Percentiles rank a stretch among this genome's conserved stretches.
These are phyloP conservation scores for Ceratonia siliqua DNA, from an alignment of 306 rosid species.

Conservation along the genomic window DNA sequence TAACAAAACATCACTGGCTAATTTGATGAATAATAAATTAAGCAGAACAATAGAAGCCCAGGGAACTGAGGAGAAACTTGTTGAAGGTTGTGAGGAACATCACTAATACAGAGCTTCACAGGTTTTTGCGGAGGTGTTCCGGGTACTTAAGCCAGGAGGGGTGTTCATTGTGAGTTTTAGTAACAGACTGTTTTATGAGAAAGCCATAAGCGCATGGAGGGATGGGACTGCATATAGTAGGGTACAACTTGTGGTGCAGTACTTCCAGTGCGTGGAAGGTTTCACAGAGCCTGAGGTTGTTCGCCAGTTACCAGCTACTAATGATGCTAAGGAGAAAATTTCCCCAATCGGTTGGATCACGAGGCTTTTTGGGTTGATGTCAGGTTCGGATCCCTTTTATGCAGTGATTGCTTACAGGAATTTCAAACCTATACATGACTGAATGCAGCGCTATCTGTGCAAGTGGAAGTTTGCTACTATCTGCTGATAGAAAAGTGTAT, in stretches of 20 bases:
- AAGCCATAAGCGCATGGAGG: slow-evolving; percentile 79
- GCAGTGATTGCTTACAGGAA: slow-evolving; percentile 80
- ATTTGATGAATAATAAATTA: not conserved
- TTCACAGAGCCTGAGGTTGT: slow-evolving; percentile 76
- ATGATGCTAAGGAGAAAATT: slow-evolving; percentile 35
- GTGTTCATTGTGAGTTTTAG: slow-evolving; percentile 85
- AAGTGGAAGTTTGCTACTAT: not conserved
- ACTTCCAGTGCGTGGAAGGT: slow-evolving; percentile 79
- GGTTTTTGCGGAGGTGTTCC: slow-evolving; percentile 83
- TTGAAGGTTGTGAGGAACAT: not conserved
- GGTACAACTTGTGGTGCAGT: slow-evolving; percentile 73
- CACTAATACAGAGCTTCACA: slow-evolving; percentile 30
- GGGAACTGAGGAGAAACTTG: not conserved
- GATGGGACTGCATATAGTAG: slow-evolving; percentile 74
- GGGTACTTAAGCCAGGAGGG: slow-evolving; percentile 83
- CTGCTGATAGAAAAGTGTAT: not conserved
- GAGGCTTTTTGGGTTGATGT: slow-evolving; percentile 58
- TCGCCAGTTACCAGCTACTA: slow-evolving; percentile 48
- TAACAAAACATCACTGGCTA: not conserved
- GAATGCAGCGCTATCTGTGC: not conserved
- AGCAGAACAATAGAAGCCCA: not conserved
- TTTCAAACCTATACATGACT: slow-evolving; percentile 58
- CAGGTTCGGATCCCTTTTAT: slow-evolving; percentile 73
- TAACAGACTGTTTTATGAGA: slow-evolving; percentile 86
- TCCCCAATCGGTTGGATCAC: slow-evolving; percentile 56